Percentiles rank a stretch among this genome's conserved stretches.
These are phyloP conservation scores for Ustilago tritici DNA, from an alignment of 1,284 basidiomycete genomes.

Conservation along the genomic window DNA sequence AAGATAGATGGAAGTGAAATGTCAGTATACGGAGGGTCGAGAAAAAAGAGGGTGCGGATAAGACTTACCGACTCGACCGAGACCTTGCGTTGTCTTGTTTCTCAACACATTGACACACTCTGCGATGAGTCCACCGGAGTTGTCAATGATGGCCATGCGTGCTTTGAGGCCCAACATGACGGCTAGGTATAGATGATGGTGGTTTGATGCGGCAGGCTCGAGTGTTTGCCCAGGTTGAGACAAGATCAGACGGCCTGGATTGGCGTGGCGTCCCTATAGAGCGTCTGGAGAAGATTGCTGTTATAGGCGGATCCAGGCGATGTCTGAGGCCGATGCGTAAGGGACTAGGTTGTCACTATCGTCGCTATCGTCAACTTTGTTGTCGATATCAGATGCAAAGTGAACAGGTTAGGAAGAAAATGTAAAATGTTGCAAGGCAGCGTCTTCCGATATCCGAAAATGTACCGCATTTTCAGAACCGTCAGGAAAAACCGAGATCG, in stretches of 20 bases:
- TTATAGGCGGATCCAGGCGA: neutral
- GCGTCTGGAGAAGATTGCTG: no score
- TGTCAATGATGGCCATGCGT: conserved; percentile 84
- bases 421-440: conserved; percentile 14
- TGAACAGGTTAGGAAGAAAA: conserved; percentile 5
- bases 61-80: conserved; percentile 74
- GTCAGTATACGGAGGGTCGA: neutral
- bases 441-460: conserved; percentile 14
- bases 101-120: conserved; percentile 98
- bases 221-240: neutral
- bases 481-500: neutral
- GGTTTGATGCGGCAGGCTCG: neutral
- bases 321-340: neutral
- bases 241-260: neutral
- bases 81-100: conserved; percentile 85
- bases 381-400: conserved; percentile 4
- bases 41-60: neutral
- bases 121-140: conserved; percentile 94
- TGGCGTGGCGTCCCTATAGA: no score
- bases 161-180: conserved; percentile 69
- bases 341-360: neutral
- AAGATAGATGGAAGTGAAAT: conserved; percentile 13
- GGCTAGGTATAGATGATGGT: neutral
- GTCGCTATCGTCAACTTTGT: conserved; percentile 5
- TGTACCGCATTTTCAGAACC: conserved; percentile 9